Evolutionary conservation across 169 alveolate species (phyloP).

Genomic region (Plasmodium malariae): DNA sequence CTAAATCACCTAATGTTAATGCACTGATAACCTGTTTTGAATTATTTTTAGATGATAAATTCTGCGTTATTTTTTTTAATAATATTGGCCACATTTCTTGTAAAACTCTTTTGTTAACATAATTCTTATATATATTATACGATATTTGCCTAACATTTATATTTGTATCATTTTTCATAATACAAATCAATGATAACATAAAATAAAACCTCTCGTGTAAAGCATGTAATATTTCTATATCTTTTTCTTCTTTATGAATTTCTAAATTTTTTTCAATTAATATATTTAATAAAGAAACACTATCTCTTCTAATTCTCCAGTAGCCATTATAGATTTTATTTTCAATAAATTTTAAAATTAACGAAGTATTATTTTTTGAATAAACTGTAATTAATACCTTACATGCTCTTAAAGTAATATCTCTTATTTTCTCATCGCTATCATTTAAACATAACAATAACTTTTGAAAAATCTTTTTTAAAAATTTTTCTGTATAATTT

Average conservation of each 20-base stretch:
- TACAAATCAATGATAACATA: constrained; percentile 69
- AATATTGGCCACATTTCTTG: constrained; percentile 75
- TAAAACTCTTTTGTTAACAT: constrained; percentile 58
- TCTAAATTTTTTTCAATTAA: constrained; percentile 75
- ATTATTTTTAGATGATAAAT: constrained; percentile 69
- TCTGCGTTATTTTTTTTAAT: constrained; percentile 71
- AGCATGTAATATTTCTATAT: constrained; percentile 25
- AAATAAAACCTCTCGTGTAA: constrained; percentile 76
- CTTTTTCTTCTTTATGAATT: constrained; percentile 64
- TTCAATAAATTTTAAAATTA: constrained; percentile 72
- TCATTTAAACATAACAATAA: constrained; percentile 66
- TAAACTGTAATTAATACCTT: constrained; percentile 53
- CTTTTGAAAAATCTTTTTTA: constrained; percentile 70
- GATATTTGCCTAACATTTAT: constrained; percentile 73
- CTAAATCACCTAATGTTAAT: constrained; percentile 69
- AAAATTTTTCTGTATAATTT: constrained; percentile 58
- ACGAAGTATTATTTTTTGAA: constrained; percentile 58
- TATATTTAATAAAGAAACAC: constrained; percentile 53
- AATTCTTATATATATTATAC: constrained; percentile 52
- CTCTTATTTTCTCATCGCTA: constrained; percentile 60
- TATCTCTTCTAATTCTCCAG: constrained; percentile 65
- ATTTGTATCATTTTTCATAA: constrained; percentile 74
- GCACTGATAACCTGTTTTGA: constrained; percentile 68
- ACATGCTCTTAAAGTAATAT: constrained; percentile 66
- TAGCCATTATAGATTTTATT: constrained; percentile 66